phyloP scores from a whole-genome alignment of 2,329 filamentous ascomycete species.

The Alternaria sp. region DNA sequence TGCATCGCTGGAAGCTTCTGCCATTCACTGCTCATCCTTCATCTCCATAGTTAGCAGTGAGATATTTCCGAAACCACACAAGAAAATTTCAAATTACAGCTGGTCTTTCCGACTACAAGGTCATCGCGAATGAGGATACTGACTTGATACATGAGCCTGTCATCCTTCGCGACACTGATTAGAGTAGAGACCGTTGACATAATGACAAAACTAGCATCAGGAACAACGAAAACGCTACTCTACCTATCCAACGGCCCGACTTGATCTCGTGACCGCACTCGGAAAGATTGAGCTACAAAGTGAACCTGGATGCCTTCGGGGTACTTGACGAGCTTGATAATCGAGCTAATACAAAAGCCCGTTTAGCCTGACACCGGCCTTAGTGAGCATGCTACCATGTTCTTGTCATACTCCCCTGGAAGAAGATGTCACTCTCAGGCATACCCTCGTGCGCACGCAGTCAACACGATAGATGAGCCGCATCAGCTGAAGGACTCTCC shows the following conservation, averaged over 20 bases:
- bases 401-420: fast-evolving
- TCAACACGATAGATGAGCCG: not conserved
- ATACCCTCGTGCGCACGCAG: not conserved
- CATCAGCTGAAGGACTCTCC: not conserved
- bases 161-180: not conserved
- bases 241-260: not conserved
- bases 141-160: not conserved
- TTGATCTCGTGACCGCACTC: not conserved
- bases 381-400: not conserved
- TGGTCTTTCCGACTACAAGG: not conserved
- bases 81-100: not conserved
- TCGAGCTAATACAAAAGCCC: not conserved
- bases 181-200: not conserved
- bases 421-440: not conserved
- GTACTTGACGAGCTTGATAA: not conserved
- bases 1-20: not conserved
- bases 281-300: not conserved
- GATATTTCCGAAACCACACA: not conserved
- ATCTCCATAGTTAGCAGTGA: not conserved
- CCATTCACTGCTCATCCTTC: not conserved
- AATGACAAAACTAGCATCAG: not conserved
- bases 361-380: not conserved
- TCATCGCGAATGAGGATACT: not conserved
- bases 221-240: not conserved
- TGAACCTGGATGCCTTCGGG: not conserved